Base-by-base conservation (phyloP, 306 rosid genomes). In the Trichosanthes cucumerina region DNA sequence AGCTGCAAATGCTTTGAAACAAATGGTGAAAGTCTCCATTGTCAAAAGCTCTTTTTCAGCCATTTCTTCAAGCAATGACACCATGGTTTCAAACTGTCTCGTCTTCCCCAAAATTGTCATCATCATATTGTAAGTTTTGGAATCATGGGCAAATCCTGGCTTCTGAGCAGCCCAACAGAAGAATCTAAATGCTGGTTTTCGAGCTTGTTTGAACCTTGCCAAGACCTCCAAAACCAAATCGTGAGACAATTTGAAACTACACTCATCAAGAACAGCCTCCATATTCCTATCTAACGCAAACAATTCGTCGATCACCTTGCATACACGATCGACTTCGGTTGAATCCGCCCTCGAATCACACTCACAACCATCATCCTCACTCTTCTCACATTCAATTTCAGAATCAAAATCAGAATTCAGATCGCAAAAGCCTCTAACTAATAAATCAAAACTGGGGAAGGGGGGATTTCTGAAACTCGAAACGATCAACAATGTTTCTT, bases 71-170 rank as follows among this genome's bases (percentile, higher is more conserved):
- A 95, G 90, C 85, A 92, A 44, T 12, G 91, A 87, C 4, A 91
- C 94, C 97, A 92, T 89, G 52, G 97, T 92, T 90, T 95, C 97
- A 75, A 95, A 89, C 81, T 95, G 97, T 44, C 93, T 89, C 16
- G 93, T 88, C 93, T 86, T 95, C 72, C 97, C 98, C 16, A 95
- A 47, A 78, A 95, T 83, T 65, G 43, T 18, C 93, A 95, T 87
- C 92, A 92, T 95, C 21, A 74, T 79, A 78, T 95, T 88, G 72
- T 84, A 95, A 75, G 92, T 89, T 75, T 83, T 84, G 0, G 90
- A 91, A 83, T 88, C 89, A 80, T 92, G 97, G 18, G 82, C 81
- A 85, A 85, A 95, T 23, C 86, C 92, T 0, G 91, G 86, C 82
- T 82, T 87, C 73, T 79, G 78, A 57, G 93, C 95, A 0, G 89